A percentile compares a stretch with the other conserved stretches of the same genome.
Evolutionary conservation across 2,329 filamentous ascomycete genomes (phyloP).

Genomic region (Didymella keratinophila): DNA sequence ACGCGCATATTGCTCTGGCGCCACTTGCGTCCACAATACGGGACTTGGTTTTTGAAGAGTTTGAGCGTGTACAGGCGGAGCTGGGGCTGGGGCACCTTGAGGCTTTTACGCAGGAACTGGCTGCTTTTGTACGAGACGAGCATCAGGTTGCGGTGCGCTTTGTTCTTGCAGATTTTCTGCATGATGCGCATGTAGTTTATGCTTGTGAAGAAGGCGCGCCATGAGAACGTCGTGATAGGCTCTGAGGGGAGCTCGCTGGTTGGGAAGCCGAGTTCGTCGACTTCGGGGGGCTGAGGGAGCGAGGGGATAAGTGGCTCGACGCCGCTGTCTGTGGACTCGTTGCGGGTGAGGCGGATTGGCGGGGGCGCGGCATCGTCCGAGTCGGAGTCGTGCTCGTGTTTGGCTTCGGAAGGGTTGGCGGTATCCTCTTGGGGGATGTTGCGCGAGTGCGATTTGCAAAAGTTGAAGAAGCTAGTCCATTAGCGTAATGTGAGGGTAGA

Average conservation of each 20-base stretch:
- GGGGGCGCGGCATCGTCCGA: slow-evolving; percentile 80
- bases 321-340: slow-evolving; percentile 41
- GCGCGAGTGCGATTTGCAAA: slow-evolving; percentile 78
- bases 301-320: slow-evolving; percentile 39
- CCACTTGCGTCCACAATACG: slow-evolving; percentile 98
- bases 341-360: slow-evolving; percentile 70
- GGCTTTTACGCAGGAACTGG: slow-evolving; percentile 87
- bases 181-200: slow-evolving; percentile 96
- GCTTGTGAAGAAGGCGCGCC: slow-evolving; percentile 91
- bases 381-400: slow-evolving; percentile 42
- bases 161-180: slow-evolving; percentile 96
- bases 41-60: slow-evolving; percentile 97
- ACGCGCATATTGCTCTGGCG: slow-evolving; percentile 98
- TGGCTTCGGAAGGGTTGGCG: slow-evolving; percentile 27
- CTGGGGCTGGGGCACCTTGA: slow-evolving; percentile 87
- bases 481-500: slow-evolving; percentile 25
- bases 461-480: slow-evolving; percentile 80
- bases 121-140: slow-evolving; percentile 96
- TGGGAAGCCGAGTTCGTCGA: slow-evolving; percentile 89
- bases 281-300: slow-evolving; percentile 57
- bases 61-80: slow-evolving; percentile 95
- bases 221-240: slow-evolving; percentile 88
- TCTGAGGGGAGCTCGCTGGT: slow-evolving; percentile 72
- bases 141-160: slow-evolving; percentile 91
- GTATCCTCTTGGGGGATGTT: slow-evolving; percentile 54